Evolutionary conservation across 2,329 filamentous ascomycete genomes (phyloP), one percentile per base, ranked within the genome.

Genomic region (Colletotrichum karsti): DNA sequence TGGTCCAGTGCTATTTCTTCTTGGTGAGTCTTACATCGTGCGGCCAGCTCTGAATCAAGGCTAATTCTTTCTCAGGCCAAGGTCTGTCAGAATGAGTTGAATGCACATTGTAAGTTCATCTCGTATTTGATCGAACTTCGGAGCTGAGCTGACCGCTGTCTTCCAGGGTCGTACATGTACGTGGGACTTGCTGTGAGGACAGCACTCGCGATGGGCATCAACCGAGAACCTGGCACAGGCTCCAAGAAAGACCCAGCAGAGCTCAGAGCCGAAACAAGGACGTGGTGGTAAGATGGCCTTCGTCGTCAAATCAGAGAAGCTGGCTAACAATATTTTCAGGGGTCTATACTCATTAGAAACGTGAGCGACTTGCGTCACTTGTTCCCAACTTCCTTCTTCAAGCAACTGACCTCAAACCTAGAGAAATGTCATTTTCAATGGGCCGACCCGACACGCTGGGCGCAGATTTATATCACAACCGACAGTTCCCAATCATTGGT

Each of bases 31-130:
- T 12, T 12, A 6, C 4, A 2, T 5, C 12, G 5, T 4, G 2
- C 7, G 3, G n/a, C 63, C 35, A 71, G n/a, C 24, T 1, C 6
- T 12, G 1, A 1, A 12, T 13, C 7, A 15, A 18, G 3, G n/a
- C 46, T 64, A 22, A 64, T 46, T 30, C 2, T 6, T 39, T 1
- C 12, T 13, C 39, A 65, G 62, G 80, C 82, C 7, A 84, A 85
- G 71, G 78, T 85, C 4, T 85, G 82, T 67, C 83, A 85, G 63
- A 84, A 85, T 55, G 82, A 85, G 66, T 75, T 85, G 5, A 84
- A 84, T 56, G 81, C 82, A 6, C 82, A 85, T 64, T 75, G 81
- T 83, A 54, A 70, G 80, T 74, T 7, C 1, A 18, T 18, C 3
- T 0, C 7, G 5, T 13, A n/a, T 3, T 1, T 10, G 9, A 3